phyloP scores from a whole-genome alignment of 306 rosid species.

The Inga laurina region DNA sequence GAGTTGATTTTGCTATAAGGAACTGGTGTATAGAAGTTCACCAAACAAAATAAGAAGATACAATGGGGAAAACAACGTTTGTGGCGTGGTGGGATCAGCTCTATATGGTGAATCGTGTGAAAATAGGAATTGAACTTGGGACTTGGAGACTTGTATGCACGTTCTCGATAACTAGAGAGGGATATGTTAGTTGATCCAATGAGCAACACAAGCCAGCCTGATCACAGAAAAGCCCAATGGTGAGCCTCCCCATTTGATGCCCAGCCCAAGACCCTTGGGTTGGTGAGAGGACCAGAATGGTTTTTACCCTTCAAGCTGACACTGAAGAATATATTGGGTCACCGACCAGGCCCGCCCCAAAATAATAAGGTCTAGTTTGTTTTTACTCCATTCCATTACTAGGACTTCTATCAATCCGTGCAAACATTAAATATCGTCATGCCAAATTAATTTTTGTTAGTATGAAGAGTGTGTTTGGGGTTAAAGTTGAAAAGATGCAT shows the following conservation, averaged over 20 bases:
- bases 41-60: too few species aligned
- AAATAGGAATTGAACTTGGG: too few species aligned
- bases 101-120: not conserved
- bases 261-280: not conserved
- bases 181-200: not conserved
- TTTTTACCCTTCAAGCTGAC: not conserved
- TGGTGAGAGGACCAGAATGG: not conserved
- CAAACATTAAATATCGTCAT: too few species aligned
- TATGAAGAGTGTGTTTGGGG: too few species aligned
- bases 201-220: not conserved
- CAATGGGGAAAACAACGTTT: not conserved
- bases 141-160: too few species aligned
- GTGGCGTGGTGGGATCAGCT: not conserved
- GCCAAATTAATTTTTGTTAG: too few species aligned
- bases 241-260: not conserved
- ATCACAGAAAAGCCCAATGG: not conserved
- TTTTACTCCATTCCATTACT: too few species aligned
- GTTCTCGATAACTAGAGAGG: too few species aligned
- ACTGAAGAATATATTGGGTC: too few species aligned
- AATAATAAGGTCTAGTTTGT: not conserved
- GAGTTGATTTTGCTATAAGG: not conserved
- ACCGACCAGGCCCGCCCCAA: not conserved
- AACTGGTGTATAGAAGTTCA: not conserved
- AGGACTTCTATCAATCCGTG: too few species aligned
- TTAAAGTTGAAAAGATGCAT: too few species aligned